A percentile compares a stretch with the other conserved stretches of the same genome.
Conservation (phyloP, 768 basidiomycete genomes). For the Lentinula lateritia region DNA sequence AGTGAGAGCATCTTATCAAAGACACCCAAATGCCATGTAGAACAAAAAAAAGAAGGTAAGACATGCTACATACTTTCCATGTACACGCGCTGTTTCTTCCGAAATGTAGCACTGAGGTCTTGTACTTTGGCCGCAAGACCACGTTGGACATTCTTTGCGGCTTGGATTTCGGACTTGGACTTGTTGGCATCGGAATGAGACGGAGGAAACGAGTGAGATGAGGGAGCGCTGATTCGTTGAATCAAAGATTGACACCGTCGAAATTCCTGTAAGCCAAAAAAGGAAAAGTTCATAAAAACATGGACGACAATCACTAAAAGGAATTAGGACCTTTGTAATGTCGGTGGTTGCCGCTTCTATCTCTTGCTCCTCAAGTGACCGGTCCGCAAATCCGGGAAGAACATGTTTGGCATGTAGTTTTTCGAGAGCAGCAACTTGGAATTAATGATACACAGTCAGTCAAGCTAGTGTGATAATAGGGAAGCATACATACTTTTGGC, state of each 20-base stretch:
- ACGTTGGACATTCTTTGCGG: conserved; percentile 92
- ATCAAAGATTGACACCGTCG: conserved; percentile 60
- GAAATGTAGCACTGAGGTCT: conserved; percentile 84
- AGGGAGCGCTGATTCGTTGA: conserved; percentile 61
- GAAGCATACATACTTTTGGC: conserved; percentile 59
- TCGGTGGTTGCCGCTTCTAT: conserved; percentile 82
- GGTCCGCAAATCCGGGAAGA: conserved; percentile 94
- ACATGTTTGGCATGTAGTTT: conserved; percentile 95
- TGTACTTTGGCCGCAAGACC: conserved; percentile 96
- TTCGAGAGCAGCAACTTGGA: conserved; percentile 78
- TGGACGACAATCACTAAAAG: conserved; percentile 10
- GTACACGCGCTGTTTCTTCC: conserved; percentile 97
- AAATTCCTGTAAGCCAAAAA: conserved; percentile 48
- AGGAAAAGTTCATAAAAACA: conserved; percentile 31
- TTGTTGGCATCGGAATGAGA: conserved; percentile 32
- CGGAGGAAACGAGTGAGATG: conserved; percentile 63
- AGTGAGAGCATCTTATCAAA: conserved; percentile 6
- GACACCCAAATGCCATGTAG: conserved; percentile 11
- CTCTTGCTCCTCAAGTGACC: conserved; percentile 88
- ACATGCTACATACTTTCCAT: conserved; percentile 80
- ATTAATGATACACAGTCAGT: conserved; percentile 9
- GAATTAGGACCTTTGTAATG: conserved; percentile 71
- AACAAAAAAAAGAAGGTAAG: conserved; percentile 7
- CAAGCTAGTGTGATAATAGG: not conserved
- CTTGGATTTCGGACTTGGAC: conserved; percentile 46